Percentiles rank a stretch among this genome's conserved stretches.
phyloP scores from a whole-genome alignment of 148 eudicot species.

The Cornus florida region DNA sequence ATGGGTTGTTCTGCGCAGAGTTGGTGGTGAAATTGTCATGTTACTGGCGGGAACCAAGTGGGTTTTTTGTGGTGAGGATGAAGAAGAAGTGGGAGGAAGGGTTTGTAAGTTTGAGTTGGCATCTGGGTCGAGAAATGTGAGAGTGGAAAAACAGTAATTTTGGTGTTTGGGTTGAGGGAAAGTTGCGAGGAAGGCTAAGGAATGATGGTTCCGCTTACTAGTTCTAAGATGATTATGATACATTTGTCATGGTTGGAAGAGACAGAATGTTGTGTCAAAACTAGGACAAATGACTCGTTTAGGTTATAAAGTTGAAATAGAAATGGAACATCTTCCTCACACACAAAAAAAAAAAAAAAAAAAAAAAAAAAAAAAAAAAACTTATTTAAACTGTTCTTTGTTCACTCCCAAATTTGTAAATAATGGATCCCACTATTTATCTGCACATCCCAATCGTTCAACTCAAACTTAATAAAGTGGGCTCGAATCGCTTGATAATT shows the following conservation, averaged over 20 bases:
- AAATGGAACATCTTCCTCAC: too few relatives aligned
- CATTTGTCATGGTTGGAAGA: conserved; percentile 20
- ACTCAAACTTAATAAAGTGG: too few relatives aligned
- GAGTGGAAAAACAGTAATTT: conserved; percentile 11
- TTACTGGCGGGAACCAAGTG: conserved; percentile 21
- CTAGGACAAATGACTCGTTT: too few relatives aligned
- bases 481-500: too few relatives aligned
- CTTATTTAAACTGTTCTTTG: too few relatives aligned
- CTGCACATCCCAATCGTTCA: too few relatives aligned
- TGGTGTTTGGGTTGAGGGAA: conserved; percentile 10
- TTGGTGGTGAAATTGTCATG: conserved; percentile 3
- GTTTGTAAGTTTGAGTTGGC: conserved; percentile 14
- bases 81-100: neutral
- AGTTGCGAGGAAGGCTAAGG: neutral
- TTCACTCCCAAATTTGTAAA: too few relatives aligned
- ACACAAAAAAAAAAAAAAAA: too few relatives aligned
- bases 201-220: neutral
- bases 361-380: too few relatives aligned
- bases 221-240: conserved; percentile 4
- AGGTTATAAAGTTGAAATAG: too few relatives aligned
- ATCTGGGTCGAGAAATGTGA: conserved; percentile 15
- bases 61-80: conserved; percentile 9
- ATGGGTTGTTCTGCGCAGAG: neutral
- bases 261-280: neutral
- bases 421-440: too few relatives aligned